phyloP scores from a whole-genome alignment of 169 alveolate species.

The Hepatocystis sp. region DNA sequence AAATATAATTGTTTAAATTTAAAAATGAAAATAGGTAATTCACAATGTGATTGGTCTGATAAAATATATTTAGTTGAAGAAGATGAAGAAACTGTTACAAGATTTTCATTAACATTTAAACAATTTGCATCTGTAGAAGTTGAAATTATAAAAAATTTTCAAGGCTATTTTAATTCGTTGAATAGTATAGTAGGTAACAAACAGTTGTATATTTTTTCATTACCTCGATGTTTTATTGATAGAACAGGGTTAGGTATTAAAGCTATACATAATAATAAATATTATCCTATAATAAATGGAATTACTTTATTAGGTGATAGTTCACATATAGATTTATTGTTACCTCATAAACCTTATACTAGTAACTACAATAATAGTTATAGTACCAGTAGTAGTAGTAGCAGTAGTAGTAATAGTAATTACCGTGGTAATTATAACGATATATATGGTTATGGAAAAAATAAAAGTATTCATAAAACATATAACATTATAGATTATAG shows the following conservation, averaged over 20 bases:
- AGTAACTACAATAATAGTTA: neutral
- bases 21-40: constrained; percentile 70
- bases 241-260: constrained; percentile 88
- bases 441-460: neutral
- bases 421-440: no score
- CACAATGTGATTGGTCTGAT: constrained; percentile 77
- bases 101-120: constrained; percentile 68
- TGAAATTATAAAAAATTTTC: constrained; percentile 61
- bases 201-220: constrained; percentile 79
- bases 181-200: constrained; percentile 75
- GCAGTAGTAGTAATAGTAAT: neutral
- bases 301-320: constrained; percentile 78
- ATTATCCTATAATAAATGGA: constrained; percentile 83
- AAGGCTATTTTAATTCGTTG: constrained; percentile 71
- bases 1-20: constrained; percentile 59
- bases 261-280: constrained; percentile 81
- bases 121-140: constrained; percentile 70
- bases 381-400: constrained; percentile 2
- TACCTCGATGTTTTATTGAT: constrained; percentile 89
- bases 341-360: constrained; percentile 53
- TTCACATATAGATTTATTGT: constrained; percentile 69
- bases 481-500: constrained; percentile 2
- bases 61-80: constrained; percentile 47
- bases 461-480: neutral
- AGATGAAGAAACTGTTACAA: constrained; percentile 68